Base-by-base conservation (phyloP, 1,139 yeast species). In the Lodderomyces theae region DNA sequence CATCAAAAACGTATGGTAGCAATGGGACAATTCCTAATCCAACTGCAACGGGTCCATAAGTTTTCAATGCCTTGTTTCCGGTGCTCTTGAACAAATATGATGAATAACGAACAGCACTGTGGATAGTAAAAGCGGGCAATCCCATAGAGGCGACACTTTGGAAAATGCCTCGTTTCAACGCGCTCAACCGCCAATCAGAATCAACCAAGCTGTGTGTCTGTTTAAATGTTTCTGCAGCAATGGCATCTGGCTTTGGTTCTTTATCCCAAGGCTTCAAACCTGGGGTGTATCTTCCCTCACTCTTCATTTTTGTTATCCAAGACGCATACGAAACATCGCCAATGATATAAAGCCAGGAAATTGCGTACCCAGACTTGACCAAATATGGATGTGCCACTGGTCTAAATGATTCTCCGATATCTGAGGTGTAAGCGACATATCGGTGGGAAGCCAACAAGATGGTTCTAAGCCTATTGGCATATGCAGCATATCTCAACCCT, bases 101-200 rank as follows among this genome's bases (percentile, higher is more conserved):
- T 1, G 89, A 78, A 56, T 84, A 84, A 52, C 84, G 72, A 35
- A 86, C 95, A 2, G 88, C 74, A 9, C 85, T 73, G 59, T 86
- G 95, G 53, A 86, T 86, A 4, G 95, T 86, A 58, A 86, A 80
- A 1, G 95, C 95, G 4, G 95, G 95, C 40, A 86, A 71, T 10
- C 87, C 94, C 95, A 86, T 86, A 31, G 88, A 80, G 2, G 95
- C 95, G 50, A 86, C 67, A 49, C 86, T 73, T 61, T 86, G 95
- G 67, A 86, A 86, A 31, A 86, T 55, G 5, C 86, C 90, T 57
- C 95, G 73, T 58, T 86, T 82, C 38, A 82, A 56, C 8, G 79
- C 84, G 5, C 72, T 77, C 39, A 80, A 50, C 51, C 76, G 72
- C 89, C 90, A 86, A 56, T 83, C 89, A 17, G 70, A 56, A 43